Conservation (phyloP, 805 yeast species). For the Vanderwaltozyma tropicalis region DNA sequence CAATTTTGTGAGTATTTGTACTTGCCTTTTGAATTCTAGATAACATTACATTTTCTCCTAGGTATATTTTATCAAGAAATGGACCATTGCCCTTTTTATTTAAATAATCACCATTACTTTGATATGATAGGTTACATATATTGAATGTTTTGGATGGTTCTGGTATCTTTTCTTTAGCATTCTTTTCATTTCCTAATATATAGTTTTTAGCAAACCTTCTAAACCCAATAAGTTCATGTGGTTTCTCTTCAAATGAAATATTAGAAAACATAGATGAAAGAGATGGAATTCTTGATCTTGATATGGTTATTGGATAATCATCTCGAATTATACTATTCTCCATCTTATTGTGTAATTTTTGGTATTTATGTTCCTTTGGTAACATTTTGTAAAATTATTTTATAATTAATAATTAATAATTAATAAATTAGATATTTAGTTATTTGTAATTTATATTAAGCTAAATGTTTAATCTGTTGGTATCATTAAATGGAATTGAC, state of each 20-base stretch:
- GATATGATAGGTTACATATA: neutral
- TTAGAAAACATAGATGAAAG: slow-evolving; percentile 9
- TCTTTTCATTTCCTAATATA: slow-evolving; percentile 2
- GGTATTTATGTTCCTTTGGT: neutral
- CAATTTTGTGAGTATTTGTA: neutral
- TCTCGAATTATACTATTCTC: neutral
- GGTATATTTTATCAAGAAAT: neutral
- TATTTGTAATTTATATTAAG: no score
- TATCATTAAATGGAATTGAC: no score
- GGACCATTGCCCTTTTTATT: neutral
- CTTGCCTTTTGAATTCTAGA: neutral
- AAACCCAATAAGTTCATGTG: slow-evolving; percentile 20
- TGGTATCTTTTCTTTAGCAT: neutral
- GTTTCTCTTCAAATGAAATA: slow-evolving; percentile 2
- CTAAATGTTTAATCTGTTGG: no score
- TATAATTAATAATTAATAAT: no score
- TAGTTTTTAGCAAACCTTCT: slow-evolving; percentile 21
- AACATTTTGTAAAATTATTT: no score
- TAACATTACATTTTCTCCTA: neutral
- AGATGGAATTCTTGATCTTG: slow-evolving; percentile 3
- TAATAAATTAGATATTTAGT: no score
- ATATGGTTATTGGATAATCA: neutral
- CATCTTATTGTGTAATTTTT: neutral
- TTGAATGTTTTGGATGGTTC: neutral
- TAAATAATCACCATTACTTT: neutral